Evolutionary conservation across 768 basidiomycete species (phyloP).

Genomic region (Lepiota venenata): DNA sequence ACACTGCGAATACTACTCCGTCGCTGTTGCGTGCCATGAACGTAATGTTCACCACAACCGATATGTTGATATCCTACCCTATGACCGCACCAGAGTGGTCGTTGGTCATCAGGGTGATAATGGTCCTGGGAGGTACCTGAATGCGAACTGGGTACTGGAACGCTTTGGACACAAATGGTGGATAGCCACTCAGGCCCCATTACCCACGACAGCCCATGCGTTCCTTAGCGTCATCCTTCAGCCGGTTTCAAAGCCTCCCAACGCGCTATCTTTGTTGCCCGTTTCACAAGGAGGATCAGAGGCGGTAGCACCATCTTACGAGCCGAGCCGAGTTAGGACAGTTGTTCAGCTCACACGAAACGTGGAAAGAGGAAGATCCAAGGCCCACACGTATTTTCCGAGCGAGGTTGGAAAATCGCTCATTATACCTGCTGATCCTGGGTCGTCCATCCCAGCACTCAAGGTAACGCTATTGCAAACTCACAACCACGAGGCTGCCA

Average conservation of each 20-base stretch:
- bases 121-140: slow-evolving; percentile 57
- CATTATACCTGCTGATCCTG: slow-evolving; percentile 43
- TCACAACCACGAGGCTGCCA: slow-evolving; percentile 47
- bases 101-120: slow-evolving; percentile 25
- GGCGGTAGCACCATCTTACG: slow-evolving; percentile 8
- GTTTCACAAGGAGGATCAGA: neutral
- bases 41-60: slow-evolving; percentile 55
- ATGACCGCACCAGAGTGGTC: slow-evolving; percentile 78
- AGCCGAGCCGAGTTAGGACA: slow-evolving; percentile 54
- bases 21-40: slow-evolving; percentile 43
- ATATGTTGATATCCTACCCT: slow-evolving; percentile 71
- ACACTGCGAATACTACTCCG: slow-evolving; percentile 51
- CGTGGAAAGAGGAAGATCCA: slow-evolving; percentile 64
- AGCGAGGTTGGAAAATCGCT: slow-evolving; percentile 47
- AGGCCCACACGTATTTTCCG: slow-evolving; percentile 81
- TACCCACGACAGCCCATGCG: slow-evolving; percentile 64
- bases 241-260: slow-evolving; percentile 34
- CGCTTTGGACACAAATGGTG: slow-evolving; percentile 70
- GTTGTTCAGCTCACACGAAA: slow-evolving; percentile 80
- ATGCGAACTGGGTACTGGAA: slow-evolving; percentile 86
- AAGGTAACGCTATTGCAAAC: slow-evolving; percentile 54
- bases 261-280: neutral
- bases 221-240: slow-evolving; percentile 72
- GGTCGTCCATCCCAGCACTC: slow-evolving; percentile 37
- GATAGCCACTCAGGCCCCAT: slow-evolving; percentile 84